These are phyloP conservation scores for Aspergillus sp. DNA, from an alignment of 2,329 filamentous ascomycete genomes.

Conservation along the genomic window DNA sequence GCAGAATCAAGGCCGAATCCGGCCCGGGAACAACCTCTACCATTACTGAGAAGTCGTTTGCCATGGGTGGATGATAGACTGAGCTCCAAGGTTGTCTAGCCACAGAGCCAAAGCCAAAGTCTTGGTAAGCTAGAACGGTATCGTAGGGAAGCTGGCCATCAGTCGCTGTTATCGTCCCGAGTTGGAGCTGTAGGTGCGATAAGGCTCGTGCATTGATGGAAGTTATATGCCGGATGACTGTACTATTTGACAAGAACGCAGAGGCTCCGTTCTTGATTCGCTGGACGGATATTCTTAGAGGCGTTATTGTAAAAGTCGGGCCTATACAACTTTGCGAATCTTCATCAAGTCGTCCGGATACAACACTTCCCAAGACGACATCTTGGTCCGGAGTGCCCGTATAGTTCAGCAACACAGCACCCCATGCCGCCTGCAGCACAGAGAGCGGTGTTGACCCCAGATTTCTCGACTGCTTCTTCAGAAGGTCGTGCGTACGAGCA, in stretches of 20 bases:
- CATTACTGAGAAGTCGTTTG: constrained; percentile 39
- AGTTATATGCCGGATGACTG: constrained; percentile 30
- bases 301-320: constrained; percentile 42
- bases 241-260: constrained; percentile 26
- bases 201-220: constrained; percentile 29
- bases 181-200: constrained; percentile 29
- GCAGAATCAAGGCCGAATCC: constrained; percentile 31
- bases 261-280: constrained; percentile 20
- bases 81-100: constrained; percentile 24
- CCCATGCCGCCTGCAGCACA: constrained; percentile 44
- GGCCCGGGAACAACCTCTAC: constrained; percentile 35
- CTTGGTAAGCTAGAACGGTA: constrained; percentile 42
- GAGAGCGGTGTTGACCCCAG: constrained; percentile 38
- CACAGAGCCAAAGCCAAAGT: constrained; percentile 29
- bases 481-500: constrained; percentile 25
- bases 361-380: constrained; percentile 40
- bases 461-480: constrained; percentile 36
- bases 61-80: constrained; percentile 33
- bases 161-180: constrained; percentile 29
- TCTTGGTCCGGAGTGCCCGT: constrained; percentile 40
- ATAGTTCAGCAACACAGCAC: constrained; percentile 37
- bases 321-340: constrained; percentile 35
- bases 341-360: constrained; percentile 35
- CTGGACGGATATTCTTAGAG: constrained; percentile 34
- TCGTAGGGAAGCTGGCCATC: constrained; percentile 40